Conservation (phyloP, 805 yeast genomes). For the Limtongia smithiae region DNA sequence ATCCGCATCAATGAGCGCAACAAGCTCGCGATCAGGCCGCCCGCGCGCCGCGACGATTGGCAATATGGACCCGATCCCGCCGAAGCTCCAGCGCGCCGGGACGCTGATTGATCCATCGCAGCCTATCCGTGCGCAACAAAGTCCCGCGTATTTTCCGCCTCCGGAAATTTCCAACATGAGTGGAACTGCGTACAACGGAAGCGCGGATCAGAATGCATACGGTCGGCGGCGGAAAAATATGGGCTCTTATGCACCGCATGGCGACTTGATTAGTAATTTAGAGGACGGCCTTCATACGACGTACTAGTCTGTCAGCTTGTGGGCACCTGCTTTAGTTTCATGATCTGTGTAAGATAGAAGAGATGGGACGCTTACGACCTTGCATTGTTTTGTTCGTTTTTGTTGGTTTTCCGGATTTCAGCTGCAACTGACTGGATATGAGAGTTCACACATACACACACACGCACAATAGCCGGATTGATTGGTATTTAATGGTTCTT, state of each 20-base stretch:
- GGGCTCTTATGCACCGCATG: conserved; percentile 17
- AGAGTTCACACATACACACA: no score
- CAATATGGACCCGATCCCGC: conserved; percentile 40
- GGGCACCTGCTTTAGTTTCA: no score
- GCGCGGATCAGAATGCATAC: conserved; percentile 2
- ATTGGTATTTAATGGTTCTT: no score
- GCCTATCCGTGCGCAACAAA: conserved; percentile 40
- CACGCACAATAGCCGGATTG: no score
- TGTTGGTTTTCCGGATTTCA: no score
- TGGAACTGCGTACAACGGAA: background rate
- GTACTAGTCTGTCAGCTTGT: conserved; percentile 9
- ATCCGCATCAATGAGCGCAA: background rate
- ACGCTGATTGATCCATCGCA: conserved; percentile 41
- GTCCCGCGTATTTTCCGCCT: conserved; percentile 44
- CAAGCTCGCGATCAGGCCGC: conserved; percentile 29
- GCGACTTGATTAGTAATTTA: conserved; percentile 35
- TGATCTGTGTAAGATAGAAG: no score
- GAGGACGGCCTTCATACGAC: conserved; percentile 34
- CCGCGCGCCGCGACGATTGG: conserved; percentile 43
- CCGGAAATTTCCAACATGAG: conserved; percentile 31
- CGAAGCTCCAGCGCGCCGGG: conserved; percentile 42
- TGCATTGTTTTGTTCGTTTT: no score
- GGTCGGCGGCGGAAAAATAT: conserved; percentile 2
- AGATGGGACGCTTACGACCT: no score
- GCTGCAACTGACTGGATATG: no score